Evolutionary conservation across 1,139 yeast species (phyloP), one percentile per base, ranked within the genome.

Genomic region (Geotrichum bryndzae): DNA sequence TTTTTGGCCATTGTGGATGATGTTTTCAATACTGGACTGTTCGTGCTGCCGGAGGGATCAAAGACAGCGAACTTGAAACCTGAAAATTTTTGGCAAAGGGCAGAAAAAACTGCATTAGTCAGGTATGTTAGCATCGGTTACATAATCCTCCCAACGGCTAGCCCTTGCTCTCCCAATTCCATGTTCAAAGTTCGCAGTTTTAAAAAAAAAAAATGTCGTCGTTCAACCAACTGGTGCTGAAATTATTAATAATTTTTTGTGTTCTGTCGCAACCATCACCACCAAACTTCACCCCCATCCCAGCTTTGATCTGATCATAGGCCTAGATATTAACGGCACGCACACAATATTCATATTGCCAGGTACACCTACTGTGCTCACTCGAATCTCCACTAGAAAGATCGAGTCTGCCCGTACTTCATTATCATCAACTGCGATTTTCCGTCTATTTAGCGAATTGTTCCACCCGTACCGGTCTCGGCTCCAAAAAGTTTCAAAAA

Each of bases 1-100:
- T 45, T 33, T 18, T 53, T 53, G n/a, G 56, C 56, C 56, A 53
- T 53, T 3, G 56, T 53, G 27, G 25, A 25, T 50, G 18, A 25
- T 50, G 52, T 10, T 15, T 25, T 11, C 23, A 22, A 45, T 7
- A 25, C 18, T 3, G n/a, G 4, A 2, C 4, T 25, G 29, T 7
- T 45, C 11, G 52, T 50, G 15, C 15, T 15, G 33, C 6, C 22
- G n/a, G 27, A 23, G 29, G 52, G 8, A 18, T 50, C 15, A 50
- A 23, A 50, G 29, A 15, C 18, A 23, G 5, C 29, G 29, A 25
- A 50, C n/a, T 25, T 50, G 31, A 50, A 50, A 25, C 33, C 18
- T 50, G 33, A 25, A 27, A 25, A 25, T 25, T 25, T 25, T 50
- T 50, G 52, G 51, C 18, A 54, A 10, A 38, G 33, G 25, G 25